phyloP scores from a whole-genome alignment of 2,329 filamentous ascomycete genomes.

The Aureobasidium sp. region DNA sequence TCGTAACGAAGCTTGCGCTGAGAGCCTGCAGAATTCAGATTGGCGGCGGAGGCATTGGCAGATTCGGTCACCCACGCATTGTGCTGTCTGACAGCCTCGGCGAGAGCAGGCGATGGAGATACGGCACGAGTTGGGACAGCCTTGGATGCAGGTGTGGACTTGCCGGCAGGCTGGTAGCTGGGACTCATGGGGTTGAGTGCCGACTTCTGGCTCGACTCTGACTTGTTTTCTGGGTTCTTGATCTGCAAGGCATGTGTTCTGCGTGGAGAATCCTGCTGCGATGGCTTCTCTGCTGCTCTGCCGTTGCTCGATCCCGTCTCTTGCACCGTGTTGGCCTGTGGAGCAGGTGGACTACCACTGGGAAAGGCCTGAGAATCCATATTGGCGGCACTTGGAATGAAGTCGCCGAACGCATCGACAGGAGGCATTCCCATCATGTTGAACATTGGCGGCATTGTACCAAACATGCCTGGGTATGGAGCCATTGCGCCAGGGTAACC shows the following conservation, averaged over 20 bases:
- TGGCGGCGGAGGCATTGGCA: not conserved
- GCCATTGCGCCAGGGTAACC: constrained; percentile 1
- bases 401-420: constrained; percentile 3
- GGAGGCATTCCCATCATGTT: constrained; percentile 16
- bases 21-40: constrained; percentile 6
- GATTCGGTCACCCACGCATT: constrained; percentile 15
- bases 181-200: constrained; percentile 33
- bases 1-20: constrained; percentile 14
- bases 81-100: constrained; percentile 15
- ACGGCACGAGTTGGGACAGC: not conserved
- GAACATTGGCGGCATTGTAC: constrained; percentile 8
- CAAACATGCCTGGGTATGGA: constrained; percentile 1
- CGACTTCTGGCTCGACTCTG: constrained; percentile 22
- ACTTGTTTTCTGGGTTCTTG: constrained; percentile 26
- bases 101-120: constrained; percentile 14
- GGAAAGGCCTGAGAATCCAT: constrained; percentile 8
- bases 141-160: constrained; percentile 14
- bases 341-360: not conserved
- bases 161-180: constrained; percentile 28
- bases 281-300: not conserved
- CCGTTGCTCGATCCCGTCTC: not conserved
- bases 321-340: not conserved
- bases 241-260: constrained; percentile 29
- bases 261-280: constrained; percentile 17
- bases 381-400: not conserved